These are phyloP conservation scores for Penicillium sp. DNA, from an alignment of 2,329 filamentous ascomycete genomes.

Conservation along the genomic window DNA sequence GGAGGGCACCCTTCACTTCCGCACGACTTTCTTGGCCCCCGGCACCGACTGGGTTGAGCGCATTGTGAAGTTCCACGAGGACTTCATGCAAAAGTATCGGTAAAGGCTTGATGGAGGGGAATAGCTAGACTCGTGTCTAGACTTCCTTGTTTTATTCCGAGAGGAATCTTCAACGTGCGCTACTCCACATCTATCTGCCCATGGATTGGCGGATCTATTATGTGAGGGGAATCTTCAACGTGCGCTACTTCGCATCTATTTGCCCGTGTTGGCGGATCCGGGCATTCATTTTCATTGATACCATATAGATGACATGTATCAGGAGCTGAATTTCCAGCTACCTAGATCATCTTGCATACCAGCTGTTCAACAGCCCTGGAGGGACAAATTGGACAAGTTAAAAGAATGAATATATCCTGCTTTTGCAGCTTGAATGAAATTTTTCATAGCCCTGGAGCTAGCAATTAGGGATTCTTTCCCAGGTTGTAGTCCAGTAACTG, in stretches of 20 bases:
- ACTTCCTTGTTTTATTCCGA: not conserved
- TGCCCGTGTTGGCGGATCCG: not conserved
- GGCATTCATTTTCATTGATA: conserved; percentile 9
- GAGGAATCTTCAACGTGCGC: conserved; percentile 1
- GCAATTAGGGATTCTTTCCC: too few species aligned
- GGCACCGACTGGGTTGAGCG: conserved; percentile 90
- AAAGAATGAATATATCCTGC: not conserved
- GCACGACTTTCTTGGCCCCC: conserved; percentile 93
- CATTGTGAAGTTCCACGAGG: conserved; percentile 83
- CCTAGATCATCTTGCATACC: not conserved
- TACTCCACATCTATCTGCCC: not conserved
- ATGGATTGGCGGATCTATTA: too few species aligned
- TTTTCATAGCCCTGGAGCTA: not conserved
- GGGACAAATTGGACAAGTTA: not conserved
- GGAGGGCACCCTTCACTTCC: conserved; percentile 84
- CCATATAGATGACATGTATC: conserved; percentile 15
- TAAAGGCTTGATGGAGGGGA: conserved; percentile 7
- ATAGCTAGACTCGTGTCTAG: not conserved
- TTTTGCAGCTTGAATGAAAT: not conserved
- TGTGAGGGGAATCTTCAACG: conserved; percentile 3
- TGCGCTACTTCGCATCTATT: not conserved
- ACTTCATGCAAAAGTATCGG: conserved; percentile 76
- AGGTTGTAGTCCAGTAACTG: too few species aligned
- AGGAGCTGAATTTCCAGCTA: not conserved
- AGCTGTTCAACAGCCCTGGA: not conserved